These are phyloP conservation scores for Xanthoparmelia taractica DNA, from an alignment of 495 filamentous ascomycete species.

Conservation along the genomic window DNA sequence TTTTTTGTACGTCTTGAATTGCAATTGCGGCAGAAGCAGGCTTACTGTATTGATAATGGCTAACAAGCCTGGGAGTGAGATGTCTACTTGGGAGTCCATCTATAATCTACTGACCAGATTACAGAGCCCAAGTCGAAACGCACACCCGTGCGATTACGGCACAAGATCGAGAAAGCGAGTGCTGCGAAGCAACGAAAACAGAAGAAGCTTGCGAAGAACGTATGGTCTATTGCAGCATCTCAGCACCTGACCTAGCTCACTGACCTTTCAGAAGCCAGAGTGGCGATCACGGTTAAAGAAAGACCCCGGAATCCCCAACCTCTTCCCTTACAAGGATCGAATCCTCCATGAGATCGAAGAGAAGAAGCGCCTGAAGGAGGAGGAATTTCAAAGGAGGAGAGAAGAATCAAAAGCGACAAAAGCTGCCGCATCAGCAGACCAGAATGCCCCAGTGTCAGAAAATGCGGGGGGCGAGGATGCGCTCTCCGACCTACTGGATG, in stretches of 20 bases:
- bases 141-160: constrained; percentile 73
- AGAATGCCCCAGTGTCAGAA: constrained; percentile 34
- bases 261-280: constrained; percentile 64
- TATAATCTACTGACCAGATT: neutral
- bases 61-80: constrained; percentile 47
- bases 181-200: constrained; percentile 84
- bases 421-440: constrained; percentile 32
- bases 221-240: constrained; percentile 22
- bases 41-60: constrained; percentile 26
- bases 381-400: constrained; percentile 60
- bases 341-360: constrained; percentile 92
- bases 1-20: neutral
- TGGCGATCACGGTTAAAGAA: constrained; percentile 92
- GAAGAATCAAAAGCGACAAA: constrained; percentile 64
- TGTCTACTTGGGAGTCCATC: neutral
- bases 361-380: constrained; percentile 65
- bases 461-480: constrained; percentile 37
- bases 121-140: constrained; percentile 92
- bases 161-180: constrained; percentile 94
- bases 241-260: constrained; percentile 9
- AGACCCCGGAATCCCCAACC: constrained; percentile 92
- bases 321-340: constrained; percentile 97
- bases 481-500: constrained; percentile 38
- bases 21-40: neutral
- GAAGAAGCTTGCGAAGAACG: constrained; percentile 79